phyloP scores from a whole-genome alignment of 768 basidiomycete species.

The Lactarius quietus region DNA sequence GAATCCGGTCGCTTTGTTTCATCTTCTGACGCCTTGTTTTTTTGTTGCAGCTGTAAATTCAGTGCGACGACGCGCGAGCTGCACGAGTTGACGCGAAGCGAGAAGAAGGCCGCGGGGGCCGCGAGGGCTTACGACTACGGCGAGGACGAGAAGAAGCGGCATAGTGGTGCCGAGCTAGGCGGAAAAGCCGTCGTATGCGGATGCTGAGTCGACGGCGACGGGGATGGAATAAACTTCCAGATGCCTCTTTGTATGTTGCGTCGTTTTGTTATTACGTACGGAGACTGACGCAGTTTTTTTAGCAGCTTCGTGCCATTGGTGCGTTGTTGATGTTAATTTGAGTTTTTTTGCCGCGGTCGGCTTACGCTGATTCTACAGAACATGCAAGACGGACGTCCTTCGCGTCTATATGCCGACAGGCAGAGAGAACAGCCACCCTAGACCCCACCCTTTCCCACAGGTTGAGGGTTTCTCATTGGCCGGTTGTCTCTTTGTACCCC shows the following conservation, averaged over 20 bases:
- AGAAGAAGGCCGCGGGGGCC: constrained; percentile 4
- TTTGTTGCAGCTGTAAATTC: constrained; percentile 11
- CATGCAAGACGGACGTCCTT: constrained; percentile 13
- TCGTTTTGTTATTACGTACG: background rate
- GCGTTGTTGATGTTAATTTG: background rate
- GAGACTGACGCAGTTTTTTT: background rate
- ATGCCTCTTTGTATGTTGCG: constrained; percentile 16
- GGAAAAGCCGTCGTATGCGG: constrained; percentile 2
- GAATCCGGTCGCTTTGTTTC: background rate
- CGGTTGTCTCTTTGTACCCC: too few relatives aligned
- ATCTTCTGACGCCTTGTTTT: background rate
- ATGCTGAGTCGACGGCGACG: constrained; percentile 16
- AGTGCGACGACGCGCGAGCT: constrained; percentile 9
- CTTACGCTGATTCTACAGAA: constrained; percentile 4
- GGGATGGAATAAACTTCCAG: constrained; percentile 26
- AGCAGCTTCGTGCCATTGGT: constrained; percentile 24
- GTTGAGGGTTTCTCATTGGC: too few relatives aligned
- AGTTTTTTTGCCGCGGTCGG: background rate
- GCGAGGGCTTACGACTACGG: background rate
- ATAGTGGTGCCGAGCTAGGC: background rate
- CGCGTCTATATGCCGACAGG: constrained; percentile 1
- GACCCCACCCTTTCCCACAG: too few relatives aligned
- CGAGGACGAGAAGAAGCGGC: background rate
- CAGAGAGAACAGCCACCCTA: background rate
- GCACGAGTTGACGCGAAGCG: constrained; percentile 22